These are phyloP conservation scores for Cryphonectria radicalis DNA, from an alignment of 2,329 filamentous ascomycete species.

Conservation along the genomic window DNA sequence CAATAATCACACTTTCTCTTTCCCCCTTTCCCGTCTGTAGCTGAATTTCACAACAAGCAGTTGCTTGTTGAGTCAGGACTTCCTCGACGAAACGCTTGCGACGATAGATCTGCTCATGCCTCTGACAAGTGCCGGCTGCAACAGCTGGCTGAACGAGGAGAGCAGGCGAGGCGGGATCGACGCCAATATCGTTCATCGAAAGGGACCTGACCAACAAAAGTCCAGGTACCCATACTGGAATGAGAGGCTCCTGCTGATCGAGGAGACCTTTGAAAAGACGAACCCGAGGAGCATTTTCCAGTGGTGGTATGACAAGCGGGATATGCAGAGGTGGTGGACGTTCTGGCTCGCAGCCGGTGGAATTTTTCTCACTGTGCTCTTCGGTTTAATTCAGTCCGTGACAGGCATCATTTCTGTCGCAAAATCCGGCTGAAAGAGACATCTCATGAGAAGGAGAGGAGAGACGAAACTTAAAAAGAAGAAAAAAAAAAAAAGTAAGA, in stretches of 20 bases:
- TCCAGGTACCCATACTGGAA: background rate
- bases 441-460: background rate
- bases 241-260: background rate
- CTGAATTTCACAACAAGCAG: background rate
- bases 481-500: too few relatives aligned
- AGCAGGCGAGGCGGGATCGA: background rate
- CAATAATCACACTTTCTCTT: too few relatives aligned
- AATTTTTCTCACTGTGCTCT: slow-evolving; percentile 6
- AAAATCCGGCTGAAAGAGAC: background rate
- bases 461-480: too few relatives aligned
- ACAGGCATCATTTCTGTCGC: background rate
- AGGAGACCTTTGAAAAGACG: background rate
- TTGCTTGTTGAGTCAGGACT: background rate
- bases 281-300: background rate
- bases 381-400: slow-evolving; percentile 2
- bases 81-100: background rate
- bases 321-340: slow-evolving; percentile 1
- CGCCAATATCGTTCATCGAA: background rate
- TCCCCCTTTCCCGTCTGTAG: background rate
- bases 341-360: background rate
- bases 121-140: background rate
- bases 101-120: slow-evolving; percentile 4
- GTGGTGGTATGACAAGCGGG: slow-evolving; percentile 5
- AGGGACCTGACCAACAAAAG: background rate
- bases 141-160: background rate